Base-by-base conservation (phyloP, 2,329 filamentous ascomycete species). In the Diaporthe nobilis region DNA sequence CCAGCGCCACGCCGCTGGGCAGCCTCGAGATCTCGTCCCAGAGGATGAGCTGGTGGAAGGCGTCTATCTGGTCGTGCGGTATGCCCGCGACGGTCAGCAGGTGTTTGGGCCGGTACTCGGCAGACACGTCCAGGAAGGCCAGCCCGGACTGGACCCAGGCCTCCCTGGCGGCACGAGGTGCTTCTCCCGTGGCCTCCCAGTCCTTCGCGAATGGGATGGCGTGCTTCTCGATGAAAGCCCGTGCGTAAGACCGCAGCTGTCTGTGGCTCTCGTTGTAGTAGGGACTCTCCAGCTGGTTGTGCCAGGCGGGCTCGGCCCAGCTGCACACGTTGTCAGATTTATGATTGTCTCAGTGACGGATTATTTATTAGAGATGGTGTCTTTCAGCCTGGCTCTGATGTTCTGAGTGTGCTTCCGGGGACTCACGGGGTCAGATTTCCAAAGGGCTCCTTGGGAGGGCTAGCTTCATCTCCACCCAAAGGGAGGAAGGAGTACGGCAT, bases 231-330 rank as follows among this genome's bases (percentile, higher is more conserved):
- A 93, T 85, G 77, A 93, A 93, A 34, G 86, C 80, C 53, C 92
- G 88, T 0, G 93, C 84, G 6, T 85, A 86, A 51, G 89, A 85
- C 71, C 91, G 90, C 2, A 94, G 85, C n/a, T 82, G 84, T 44
- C 88, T 87, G 80, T 94, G 92, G 3, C 89, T 89, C 20, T 88
- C 86, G 39, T 88, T 92, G 85, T 94, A 94, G 83, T 93, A 93
- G 0, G 91, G 90, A 3, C 81, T 82, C 9, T 79, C 76, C 8
- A 82, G 77, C 0, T 79, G 71, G 37, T 78, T 76, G 70, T 79
- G 79, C 82, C 81, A 83, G 0, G 80, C 79, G 3, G 82, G 82
- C 68, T 83, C 82, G 57, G 77, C 65, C 72, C 75, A 77, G 3
- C 53, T 55, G 25, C 25, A 31, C 6, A 17, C 5, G 13, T 31